phyloP scores from a whole-genome alignment of 129 eudicot genomes.

The Pulicaria dysenterica region DNA sequence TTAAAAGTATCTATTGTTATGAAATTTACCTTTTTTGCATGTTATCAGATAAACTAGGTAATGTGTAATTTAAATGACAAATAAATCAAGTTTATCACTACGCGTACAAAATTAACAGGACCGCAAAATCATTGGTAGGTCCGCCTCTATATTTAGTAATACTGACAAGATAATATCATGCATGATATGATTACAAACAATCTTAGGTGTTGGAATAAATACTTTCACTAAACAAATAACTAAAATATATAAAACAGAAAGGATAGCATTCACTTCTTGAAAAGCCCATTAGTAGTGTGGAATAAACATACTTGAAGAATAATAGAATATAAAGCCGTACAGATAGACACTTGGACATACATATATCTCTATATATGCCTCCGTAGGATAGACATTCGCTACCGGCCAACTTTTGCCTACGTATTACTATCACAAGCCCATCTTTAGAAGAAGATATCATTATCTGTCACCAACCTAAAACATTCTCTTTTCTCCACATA shows the following conservation, averaged over 20 bases:
- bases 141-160: no score
- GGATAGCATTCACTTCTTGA: conserved; percentile 5
- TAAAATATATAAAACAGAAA: not conserved
- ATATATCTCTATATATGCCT: conserved; percentile 17
- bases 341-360: conserved; percentile 21
- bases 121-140: no score
- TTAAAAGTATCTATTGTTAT: no score
- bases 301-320: conserved; percentile 23
- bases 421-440: conserved; percentile 12
- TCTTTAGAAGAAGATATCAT: conserved; percentile 24
- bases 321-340: conserved; percentile 31
- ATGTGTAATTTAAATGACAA: no score
- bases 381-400: conserved; percentile 26
- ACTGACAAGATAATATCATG: no score
- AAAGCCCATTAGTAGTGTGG: conserved; percentile 18
- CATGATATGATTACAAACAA: no score
- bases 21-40: no score
- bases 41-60: no score
- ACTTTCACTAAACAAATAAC: not conserved
- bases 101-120: no score
- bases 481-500: conserved; percentile 37
- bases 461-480: conserved; percentile 27
- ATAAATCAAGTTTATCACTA: no score
- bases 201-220: no score
- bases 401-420: conserved; percentile 27